Evolutionary conservation across 495 filamentous ascomycete genomes (phyloP), one percentile per base, ranked within the genome.

Genomic region (Aspergillus indologenus): DNA sequence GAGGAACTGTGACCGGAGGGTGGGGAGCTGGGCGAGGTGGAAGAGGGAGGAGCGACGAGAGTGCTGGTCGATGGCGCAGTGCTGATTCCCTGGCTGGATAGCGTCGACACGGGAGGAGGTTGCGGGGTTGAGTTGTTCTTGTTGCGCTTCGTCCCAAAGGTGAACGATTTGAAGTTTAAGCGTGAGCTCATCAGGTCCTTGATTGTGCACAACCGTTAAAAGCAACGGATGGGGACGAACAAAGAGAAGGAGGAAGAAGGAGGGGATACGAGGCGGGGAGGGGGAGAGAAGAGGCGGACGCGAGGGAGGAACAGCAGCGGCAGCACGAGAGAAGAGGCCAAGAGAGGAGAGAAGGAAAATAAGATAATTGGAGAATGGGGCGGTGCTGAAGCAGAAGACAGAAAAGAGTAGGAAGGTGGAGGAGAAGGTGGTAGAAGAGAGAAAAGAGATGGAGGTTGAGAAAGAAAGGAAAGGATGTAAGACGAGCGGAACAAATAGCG

Each of bases 161-260:
- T 71, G 60, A 78, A 74, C 54, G 66, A 67, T 66, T 76, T 81
- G 58, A 83, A 75, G 65, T 76, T 81, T 55, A 83, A 75, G 65
- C 78, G 71, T 61, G 79, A 75, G 73, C 69, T 81, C 79, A 83
- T 82, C 66, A 73, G 70, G 72, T 77, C 77, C 68, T 11, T 40
- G 5, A 29, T 74, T 70, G 59, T 72, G 68, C 67, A 63, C 64
- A 61, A 66, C 64, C 58, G 56, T 56, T 48, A 53, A 60, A n/a
- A 48, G 53, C 21, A 53, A 56, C 34, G 34, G 34, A 40, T 40
- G 34, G 55, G 54, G 54, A 31, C 51, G 58, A 59, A 61, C 22
- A 63, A 61, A 31, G 55, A 45, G 51, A 60, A n/a, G 56, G 52
- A 53, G 57, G 48, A 55, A 53, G 60, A 44, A 12, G 21, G 45